Percentiles rank a stretch among this genome's conserved stretches.
Evolutionary conservation across 2,329 filamentous ascomycete species (phyloP).

Genomic region (Cladosporium sp.): DNA sequence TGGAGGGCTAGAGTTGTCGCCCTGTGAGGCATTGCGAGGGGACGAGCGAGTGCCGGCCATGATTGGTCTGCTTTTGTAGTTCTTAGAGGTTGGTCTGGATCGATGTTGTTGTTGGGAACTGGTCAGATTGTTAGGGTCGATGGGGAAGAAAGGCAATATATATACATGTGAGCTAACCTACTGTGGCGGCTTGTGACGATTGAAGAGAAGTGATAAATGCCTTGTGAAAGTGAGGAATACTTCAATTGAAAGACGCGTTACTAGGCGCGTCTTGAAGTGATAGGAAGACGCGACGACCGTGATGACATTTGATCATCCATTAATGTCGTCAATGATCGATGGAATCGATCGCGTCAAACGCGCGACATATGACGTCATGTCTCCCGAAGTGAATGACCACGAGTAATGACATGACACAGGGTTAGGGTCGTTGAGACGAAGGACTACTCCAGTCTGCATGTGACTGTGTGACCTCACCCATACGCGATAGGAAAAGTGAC

Average conservation of each 20-base stretch:
- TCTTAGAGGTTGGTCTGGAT: neutral
- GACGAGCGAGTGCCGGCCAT: conserved; percentile 23
- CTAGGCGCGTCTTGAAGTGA: conserved; percentile 1
- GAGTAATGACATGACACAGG: too few relatives aligned
- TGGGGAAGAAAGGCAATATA: neutral
- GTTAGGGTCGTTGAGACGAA: too few relatives aligned
- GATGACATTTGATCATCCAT: neutral
- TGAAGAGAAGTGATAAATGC: neutral
- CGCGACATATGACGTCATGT: neutral
- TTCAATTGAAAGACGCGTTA: neutral
- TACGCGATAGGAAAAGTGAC: neutral
- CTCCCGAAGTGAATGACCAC: too few relatives aligned
- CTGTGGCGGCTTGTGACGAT: neutral
- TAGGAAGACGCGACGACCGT: neutral
- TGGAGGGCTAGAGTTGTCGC: conserved; percentile 20
- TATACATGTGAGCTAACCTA: neutral
- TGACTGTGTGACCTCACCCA: too few relatives aligned
- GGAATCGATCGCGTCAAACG: neutral
- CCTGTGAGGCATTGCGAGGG: neutral
- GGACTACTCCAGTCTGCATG: too few relatives aligned
- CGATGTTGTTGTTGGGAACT: neutral
- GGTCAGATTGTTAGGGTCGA: neutral
- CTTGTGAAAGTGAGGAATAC: neutral
- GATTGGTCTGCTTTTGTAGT: neutral
- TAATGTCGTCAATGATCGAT: conserved; percentile 9